Conservation (phyloP, 176 grass and related monocot species). For the Lolium multiflorum region DNA sequence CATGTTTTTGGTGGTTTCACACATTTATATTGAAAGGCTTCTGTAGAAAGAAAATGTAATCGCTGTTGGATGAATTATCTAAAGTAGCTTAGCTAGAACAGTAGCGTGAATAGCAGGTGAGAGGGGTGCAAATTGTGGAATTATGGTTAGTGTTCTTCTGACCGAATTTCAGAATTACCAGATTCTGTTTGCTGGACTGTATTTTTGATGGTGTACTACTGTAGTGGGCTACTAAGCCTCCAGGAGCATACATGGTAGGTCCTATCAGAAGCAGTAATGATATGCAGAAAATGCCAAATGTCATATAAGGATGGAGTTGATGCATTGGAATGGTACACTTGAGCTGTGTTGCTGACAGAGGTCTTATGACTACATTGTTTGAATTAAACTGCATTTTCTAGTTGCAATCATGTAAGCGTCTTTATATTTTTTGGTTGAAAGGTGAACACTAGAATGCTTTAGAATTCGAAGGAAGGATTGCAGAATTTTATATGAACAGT, state of each 20-base stretch:
- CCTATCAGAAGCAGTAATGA: not conserved
- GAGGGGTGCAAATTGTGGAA: not conserved
- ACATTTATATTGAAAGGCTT: not conserved
- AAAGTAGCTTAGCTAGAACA: not conserved
- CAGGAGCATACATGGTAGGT: not conserved
- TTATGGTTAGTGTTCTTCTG: not conserved
- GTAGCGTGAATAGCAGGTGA: not conserved
- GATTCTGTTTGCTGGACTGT: constrained; percentile 12
- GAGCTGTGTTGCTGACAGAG: not conserved
- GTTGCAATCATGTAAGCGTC: not conserved
- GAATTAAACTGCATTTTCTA: constrained; percentile 8
- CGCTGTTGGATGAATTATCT: not conserved
- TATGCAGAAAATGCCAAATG: not conserved
- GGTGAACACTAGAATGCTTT: not conserved
- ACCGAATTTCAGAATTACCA: constrained; percentile 8
- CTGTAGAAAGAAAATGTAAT: not conserved
- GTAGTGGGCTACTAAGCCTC: not conserved
- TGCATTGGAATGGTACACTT: not conserved
- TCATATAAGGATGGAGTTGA: not conserved
- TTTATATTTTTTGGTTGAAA: not conserved
- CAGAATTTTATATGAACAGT: not conserved
- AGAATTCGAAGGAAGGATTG: not conserved
- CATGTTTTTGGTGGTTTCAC: not conserved
- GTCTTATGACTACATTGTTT: not conserved
- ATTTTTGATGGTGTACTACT: not conserved